Conservation (phyloP, 768 basidiomycete species). For the Phlebiopsis gigantea region DNA sequence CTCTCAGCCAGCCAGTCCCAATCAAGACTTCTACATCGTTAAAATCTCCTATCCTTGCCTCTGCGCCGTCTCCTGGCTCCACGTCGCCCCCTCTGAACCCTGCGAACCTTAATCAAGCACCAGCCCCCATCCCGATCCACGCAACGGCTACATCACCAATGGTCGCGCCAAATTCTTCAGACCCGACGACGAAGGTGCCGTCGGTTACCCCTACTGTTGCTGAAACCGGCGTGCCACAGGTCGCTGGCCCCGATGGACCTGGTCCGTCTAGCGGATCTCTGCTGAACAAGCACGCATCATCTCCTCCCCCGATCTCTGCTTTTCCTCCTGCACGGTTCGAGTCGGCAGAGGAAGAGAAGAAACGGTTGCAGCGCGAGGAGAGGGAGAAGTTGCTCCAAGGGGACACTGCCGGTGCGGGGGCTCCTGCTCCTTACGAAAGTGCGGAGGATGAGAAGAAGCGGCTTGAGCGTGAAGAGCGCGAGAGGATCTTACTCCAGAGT, state of each 20-base stretch:
- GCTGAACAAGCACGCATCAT: slow-evolving; percentile 36
- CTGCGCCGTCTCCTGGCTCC: slow-evolving; percentile 14
- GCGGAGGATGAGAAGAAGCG: slow-evolving; percentile 66
- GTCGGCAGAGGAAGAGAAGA: slow-evolving; percentile 63
- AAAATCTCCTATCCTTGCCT: neutral
- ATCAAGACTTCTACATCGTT: neutral
- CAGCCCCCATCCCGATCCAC: slow-evolving; percentile 21
- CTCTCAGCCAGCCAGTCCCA: slow-evolving; percentile 1
- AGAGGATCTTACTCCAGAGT: slow-evolving; percentile 33
- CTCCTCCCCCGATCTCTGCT: slow-evolving; percentile 2
- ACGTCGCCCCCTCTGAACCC: slow-evolving; percentile 27
- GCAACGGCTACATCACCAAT: slow-evolving; percentile 18
- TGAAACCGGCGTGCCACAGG: slow-evolving; percentile 71
- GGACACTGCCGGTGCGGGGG: neutral
- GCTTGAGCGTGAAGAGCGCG: slow-evolving; percentile 49
- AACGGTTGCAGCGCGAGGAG: slow-evolving; percentile 35
- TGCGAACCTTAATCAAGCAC: slow-evolving; percentile 24
- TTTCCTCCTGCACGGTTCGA: slow-evolving; percentile 23
- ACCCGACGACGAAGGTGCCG: slow-evolving; percentile 26
- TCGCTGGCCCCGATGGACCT: slow-evolving; percentile 53
- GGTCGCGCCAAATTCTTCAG: slow-evolving; percentile 26
- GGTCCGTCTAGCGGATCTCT: slow-evolving; percentile 65
- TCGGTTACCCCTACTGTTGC: slow-evolving; percentile 58
- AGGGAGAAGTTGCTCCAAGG: slow-evolving; percentile 5
- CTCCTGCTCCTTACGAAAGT: slow-evolving; percentile 34